Evolutionary conservation across 1,284 basidiomycete species (phyloP), one percentile per base, ranked within the genome.

Genomic region (Peniophora sp.): DNA sequence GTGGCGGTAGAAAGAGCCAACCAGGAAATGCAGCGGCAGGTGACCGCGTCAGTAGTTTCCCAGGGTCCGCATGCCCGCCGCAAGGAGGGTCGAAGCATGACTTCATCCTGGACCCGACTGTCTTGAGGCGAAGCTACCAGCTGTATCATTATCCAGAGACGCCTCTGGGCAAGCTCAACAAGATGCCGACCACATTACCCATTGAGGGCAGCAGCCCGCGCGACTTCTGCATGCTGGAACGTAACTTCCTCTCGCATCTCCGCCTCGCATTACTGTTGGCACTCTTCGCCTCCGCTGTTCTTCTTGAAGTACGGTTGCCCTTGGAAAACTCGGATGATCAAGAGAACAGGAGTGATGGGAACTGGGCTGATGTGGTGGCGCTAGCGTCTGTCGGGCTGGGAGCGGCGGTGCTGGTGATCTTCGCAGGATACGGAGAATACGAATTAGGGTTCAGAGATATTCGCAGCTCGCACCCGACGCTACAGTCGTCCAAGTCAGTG

Each of bases 181-280:
- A n/a, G n/a, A 32, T 32, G 27, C 27, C 27, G 27, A 32, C 27
- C 6, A 32, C 27, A 6, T 12, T 32, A 32, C 27, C 27, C 6
- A 32, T 32, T 32, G 27, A 32, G 27, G 27, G 27, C 27, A 32
- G 27, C 57, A 72, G 71, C 14, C 81, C 81, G 12, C 72, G 85
- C 57, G 85, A 88, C 61, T 85, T 77, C 54, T 81, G 78, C 61
- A 85, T 88, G 84, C 73, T 88, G 10, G 85, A 88, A 63, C 73
- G 85, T 48, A 88, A 88, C 58, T 67, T 85, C 46, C 69, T 88
- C 22, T 75, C 83, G 0, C 80, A 88, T 60, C 54, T 84, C 51
- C 83, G 79, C 58, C 72, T 88, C 24, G 80, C 77, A 10, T 66
- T 85, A 14, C 66, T 87, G n/a, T 67, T 88, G 12, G 75, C 74